Conservation (phyloP, 2,329 filamentous ascomycete genomes). For the Ophiostoma tasmaniense region DNA sequence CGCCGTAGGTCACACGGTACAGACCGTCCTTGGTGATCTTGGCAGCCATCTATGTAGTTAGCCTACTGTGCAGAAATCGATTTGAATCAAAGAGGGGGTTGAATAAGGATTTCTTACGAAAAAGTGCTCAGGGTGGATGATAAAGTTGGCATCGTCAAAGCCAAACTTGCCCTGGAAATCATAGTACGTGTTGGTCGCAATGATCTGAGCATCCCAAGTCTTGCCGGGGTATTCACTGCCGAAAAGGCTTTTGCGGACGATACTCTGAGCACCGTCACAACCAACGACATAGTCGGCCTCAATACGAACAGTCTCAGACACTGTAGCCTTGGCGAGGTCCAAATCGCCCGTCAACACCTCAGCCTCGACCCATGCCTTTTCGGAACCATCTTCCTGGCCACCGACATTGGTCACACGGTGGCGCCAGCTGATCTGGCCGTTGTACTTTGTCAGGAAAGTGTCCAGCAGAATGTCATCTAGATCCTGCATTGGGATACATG, state of each 20-base stretch:
- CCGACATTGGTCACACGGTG: constrained; percentile 39
- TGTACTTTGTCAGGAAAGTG: constrained; percentile 29
- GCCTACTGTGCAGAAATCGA: neutral
- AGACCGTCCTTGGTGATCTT: constrained; percentile 50
- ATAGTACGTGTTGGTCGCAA: constrained; percentile 57
- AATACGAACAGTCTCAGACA: constrained; percentile 23
- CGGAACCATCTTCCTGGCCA: constrained; percentile 34
- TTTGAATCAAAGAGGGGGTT: too few relatives aligned
- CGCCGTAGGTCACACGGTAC: constrained; percentile 57
- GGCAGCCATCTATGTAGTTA: constrained; percentile 41
- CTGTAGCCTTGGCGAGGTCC: neutral
- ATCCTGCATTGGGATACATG: constrained; percentile 35
- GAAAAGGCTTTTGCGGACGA: constrained; percentile 42
- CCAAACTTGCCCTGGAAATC: constrained; percentile 46
- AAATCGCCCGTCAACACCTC: constrained; percentile 29
- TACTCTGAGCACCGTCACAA: constrained; percentile 46
- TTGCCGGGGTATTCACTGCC: constrained; percentile 50
- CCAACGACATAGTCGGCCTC: constrained; percentile 48
- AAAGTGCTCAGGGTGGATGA: constrained; percentile 53
- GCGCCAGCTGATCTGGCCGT: constrained; percentile 35
- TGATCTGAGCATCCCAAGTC: constrained; percentile 52
- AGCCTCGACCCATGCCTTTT: constrained; percentile 38
- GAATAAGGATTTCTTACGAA: constrained; percentile 19
- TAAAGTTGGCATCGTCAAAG: constrained; percentile 50
- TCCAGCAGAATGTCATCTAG: constrained; percentile 37